A percentile compares a stretch with the other conserved stretches of the same genome.
Conservation (phyloP, 2,329 filamentous ascomycete genomes). For the Monosporascus sp. region DNA sequence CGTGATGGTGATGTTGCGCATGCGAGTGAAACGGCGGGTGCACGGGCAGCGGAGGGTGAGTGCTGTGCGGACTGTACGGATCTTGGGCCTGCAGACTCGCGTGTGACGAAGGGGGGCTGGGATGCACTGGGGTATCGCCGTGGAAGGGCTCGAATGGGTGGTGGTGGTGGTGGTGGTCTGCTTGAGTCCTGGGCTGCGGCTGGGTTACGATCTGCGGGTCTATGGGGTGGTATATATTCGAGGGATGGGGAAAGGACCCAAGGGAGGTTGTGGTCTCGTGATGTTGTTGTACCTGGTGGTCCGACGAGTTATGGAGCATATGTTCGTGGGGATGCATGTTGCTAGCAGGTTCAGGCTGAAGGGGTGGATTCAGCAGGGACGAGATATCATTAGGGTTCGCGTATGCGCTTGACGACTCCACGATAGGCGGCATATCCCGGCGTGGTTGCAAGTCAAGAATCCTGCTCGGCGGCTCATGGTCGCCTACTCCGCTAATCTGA, state of each 20-base stretch:
- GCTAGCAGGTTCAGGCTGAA: conserved; percentile 10
- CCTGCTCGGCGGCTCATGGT: conserved; percentile 5
- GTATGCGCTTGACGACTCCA: conserved; percentile 34
- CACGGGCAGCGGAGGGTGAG: conserved; percentile 4
- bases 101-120: conserved; percentile 12
- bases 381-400: conserved; percentile 45
- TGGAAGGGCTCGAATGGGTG: conserved; percentile 29
- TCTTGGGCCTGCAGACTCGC: conserved; percentile 10
- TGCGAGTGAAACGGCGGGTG: neutral
- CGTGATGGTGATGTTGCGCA: conserved; percentile 24
- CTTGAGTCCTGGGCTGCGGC: conserved; percentile 20
- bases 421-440: conserved; percentile 21
- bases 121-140: conserved; percentile 6
- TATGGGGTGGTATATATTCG: conserved; percentile 47
- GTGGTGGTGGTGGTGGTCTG: conserved; percentile 20
- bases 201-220: conserved; percentile 55
- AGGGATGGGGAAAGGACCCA: conserved; percentile 23
- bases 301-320: conserved; percentile 22
- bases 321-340: conserved; percentile 29
- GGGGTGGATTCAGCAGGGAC: conserved; percentile 32
- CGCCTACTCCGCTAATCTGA: neutral
- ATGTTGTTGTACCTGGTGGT: conserved; percentile 11
- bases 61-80: conserved; percentile 15
- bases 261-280: conserved; percentile 15
- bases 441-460: conserved; percentile 16